Base-by-base conservation (phyloP, 805 yeast genomes). In the Yarrowia sp. region DNA sequence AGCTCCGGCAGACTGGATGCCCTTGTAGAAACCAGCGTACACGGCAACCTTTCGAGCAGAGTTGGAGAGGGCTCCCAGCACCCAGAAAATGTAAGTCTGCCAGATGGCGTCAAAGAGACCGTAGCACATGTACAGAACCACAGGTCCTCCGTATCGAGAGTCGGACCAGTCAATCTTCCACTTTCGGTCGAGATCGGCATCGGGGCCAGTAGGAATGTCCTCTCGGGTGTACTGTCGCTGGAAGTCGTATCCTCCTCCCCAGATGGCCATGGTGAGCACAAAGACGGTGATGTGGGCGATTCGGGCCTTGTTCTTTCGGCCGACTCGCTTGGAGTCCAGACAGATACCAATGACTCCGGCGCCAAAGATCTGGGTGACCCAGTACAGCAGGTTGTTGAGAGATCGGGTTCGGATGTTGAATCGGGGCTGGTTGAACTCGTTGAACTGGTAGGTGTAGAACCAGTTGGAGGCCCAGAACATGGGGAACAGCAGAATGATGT, bases 381-480 rank as follows among this genome's bases (percentile, higher is more conserved):
- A 86, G 75, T 84, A 86, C 55, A 85, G 79, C 57, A 84, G 76
- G 17, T 85, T 82, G 76, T 85, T 85, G 71, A 85, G 79, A 4
- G 88, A 83, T 69, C 89, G 79, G 18, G 89, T 83, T 73, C 88
- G 79, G 66, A 84, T 73, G 69, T 81, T 84, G 75, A 85, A 85
- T 57, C 81, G 76, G 18, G 81, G 83, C 44, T 81, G 82, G 71
- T 85, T 85, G 74, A 81, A 78, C 66, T 82, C 84, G 72, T 84
- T 84, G 70, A 83, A 84, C 74, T 85, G 87, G 74, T 85, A 85
- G 51, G 88, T 83, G 78, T 84, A 84, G 76, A 84, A 85, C 86
- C 86, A 85, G 77, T 85, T 85, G 41, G 88, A 83, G 33, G 86
- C 79, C 68, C 83, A 81, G 72, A 85, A 85, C 83, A 84, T 80